A percentile compares a stretch with the other conserved stretches of the same genome.
Conservation (phyloP, 2,329 filamentous ascomycete genomes). For the Ampelomyces quisqualis region DNA sequence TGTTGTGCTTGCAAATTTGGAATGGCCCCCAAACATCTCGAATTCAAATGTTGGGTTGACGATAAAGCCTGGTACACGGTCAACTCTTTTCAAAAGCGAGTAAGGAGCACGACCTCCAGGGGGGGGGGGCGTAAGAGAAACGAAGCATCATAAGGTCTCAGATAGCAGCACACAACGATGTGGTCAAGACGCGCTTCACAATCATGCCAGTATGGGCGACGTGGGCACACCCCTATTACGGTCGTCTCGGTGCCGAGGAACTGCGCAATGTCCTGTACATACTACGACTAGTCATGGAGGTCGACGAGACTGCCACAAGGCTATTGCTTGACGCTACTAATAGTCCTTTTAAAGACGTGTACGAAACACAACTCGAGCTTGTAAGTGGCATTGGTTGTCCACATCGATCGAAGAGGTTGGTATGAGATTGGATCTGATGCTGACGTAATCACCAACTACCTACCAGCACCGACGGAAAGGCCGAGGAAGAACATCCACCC, state of each 20-base stretch:
- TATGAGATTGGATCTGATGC: no score
- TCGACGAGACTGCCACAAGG: not conserved
- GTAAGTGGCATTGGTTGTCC: no score
- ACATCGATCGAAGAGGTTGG: no score
- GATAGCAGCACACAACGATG: not conserved
- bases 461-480: no score
- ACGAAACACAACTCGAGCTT: not conserved
- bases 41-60: not conserved
- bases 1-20: no score
- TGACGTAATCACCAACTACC: no score
- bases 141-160: not conserved
- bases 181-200: not conserved
- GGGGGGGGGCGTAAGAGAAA: not conserved
- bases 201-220: not conserved
- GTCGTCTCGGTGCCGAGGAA: not conserved
- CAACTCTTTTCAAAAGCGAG: not conserved
- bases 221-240: not conserved
- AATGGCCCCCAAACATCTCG: not conserved
- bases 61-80: not conserved
- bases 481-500: no score
- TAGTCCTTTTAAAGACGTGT: not conserved
- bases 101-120: not conserved
- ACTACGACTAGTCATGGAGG: not conserved
- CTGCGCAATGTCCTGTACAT: not conserved
- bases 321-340: not conserved